A percentile compares a stretch with the other conserved stretches of the same genome.
Evolutionary conservation across 345 rosid genomes (phyloP).

Genomic region (Erysimum cheiranthoides): DNA sequence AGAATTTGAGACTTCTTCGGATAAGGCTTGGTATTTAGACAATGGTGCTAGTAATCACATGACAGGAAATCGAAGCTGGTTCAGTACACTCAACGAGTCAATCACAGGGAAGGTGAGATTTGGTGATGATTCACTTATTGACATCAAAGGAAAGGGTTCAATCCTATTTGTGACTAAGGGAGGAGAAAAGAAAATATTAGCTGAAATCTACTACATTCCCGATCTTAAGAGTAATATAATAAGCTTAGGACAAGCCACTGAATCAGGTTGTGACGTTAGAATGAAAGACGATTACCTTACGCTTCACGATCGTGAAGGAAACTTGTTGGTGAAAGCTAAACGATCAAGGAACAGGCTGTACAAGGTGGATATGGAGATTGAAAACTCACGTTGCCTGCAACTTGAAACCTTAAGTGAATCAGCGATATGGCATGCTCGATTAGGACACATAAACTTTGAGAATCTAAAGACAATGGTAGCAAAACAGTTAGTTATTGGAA

Average conservation of each 20-base stretch:
- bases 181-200: not conserved
- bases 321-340: not conserved
- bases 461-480: no score
- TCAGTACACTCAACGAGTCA: no score
- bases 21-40: not conserved
- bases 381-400: no score
- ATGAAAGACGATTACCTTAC: no score
- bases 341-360: not conserved
- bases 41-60: not conserved
- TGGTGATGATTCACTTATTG: not conserved
- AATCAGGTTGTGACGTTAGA: no score
- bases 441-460: not conserved
- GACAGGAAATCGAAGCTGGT: not conserved
- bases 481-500: no score
- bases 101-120: not conserved
- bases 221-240: not conserved
- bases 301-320: not conserved
- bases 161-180: no score
- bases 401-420: no score
- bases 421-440: not conserved
- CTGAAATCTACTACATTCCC: not conserved
- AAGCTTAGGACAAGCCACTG: not conserved
- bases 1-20: accelerated
- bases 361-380: not conserved
- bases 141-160: not conserved